These are phyloP conservation scores for Tulasnella sp. DNA, from an alignment of 768 basidiomycete genomes.

Conservation along the genomic window DNA sequence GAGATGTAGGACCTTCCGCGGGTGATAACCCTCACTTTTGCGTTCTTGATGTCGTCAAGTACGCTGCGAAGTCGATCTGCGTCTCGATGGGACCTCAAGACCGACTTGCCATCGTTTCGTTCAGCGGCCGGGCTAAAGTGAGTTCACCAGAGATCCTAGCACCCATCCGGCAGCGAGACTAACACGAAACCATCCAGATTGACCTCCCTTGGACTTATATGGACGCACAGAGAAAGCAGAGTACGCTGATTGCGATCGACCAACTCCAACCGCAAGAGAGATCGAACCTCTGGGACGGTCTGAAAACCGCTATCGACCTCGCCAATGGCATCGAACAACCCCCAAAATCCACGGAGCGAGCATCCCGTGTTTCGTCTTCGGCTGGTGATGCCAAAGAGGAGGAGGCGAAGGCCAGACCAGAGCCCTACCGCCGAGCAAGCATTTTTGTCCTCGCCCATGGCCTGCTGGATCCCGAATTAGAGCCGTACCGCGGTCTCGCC, in stretches of 20 bases:
- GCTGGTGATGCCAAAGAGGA: background rate
- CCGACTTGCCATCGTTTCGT: conserved; percentile 12
- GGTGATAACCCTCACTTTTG: too few relatives aligned
- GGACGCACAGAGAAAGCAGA: conserved; percentile 5
- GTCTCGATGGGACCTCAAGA: background rate
- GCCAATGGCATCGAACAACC: background rate
- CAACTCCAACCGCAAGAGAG: conserved; percentile 1
- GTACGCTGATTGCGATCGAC: background rate
- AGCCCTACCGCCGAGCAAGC: conserved; percentile 5
- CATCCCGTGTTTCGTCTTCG: background rate
- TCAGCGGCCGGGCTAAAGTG: background rate
- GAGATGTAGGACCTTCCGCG: too few relatives aligned
- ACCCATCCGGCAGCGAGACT: background rate
- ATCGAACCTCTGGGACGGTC: conserved; percentile 16
- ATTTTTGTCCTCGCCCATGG: conserved; percentile 14
- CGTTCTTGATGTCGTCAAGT: conserved; percentile 14
- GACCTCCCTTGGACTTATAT: conserved; percentile 7
- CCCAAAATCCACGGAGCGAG: background rate
- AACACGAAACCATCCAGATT: background rate
- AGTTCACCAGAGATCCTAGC: background rate
- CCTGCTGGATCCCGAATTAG: conserved; percentile 4
- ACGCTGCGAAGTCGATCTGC: conserved; percentile 9
- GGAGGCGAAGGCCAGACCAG: background rate
- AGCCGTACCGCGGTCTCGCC: conserved; percentile 10
- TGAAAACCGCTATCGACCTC: conserved; percentile 13